Evolutionary conservation across 805 yeast species (phyloP).

Genomic region (Metschnikowia chrysomelidarum): DNA sequence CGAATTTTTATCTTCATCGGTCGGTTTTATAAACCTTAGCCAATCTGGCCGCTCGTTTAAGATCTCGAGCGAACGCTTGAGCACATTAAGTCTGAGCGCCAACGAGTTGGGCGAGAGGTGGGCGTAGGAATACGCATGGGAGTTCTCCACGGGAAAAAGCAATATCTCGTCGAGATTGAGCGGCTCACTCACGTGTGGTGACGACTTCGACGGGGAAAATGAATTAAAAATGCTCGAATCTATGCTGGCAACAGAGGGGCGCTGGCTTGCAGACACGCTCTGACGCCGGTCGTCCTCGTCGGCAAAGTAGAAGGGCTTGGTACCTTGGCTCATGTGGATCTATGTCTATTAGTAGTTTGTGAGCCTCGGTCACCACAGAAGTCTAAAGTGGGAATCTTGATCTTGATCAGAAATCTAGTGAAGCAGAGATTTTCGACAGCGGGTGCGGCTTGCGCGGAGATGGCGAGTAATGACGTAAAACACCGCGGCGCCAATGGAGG

Average conservation of each 20-base stretch:
- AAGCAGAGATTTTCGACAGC: no score
- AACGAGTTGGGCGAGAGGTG: conserved; percentile 77
- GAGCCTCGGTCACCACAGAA: no score
- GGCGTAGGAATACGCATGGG: conserved; percentile 84
- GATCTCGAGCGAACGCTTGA: conserved; percentile 74
- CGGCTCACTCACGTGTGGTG: conserved; percentile 11
- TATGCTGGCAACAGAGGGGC: neutral
- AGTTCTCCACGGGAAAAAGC: conserved; percentile 71
- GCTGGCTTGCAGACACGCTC: neutral
- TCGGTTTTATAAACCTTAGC: conserved; percentile 22
- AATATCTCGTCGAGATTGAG: conserved; percentile 40
- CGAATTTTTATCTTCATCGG: conserved; percentile 12
- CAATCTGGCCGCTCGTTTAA: conserved; percentile 61
- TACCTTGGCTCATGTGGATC: no score
- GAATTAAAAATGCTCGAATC: neutral
- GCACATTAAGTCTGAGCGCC: conserved; percentile 69
- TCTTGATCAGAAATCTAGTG: no score
- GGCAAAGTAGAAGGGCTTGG: conserved; percentile 14
- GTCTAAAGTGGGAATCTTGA: no score
- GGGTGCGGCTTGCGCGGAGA: no score
- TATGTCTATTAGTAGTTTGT: no score
- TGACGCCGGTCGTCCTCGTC: conserved; percentile 15
- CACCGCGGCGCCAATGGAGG: no score
- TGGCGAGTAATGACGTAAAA: no score
- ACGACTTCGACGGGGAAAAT: conserved; percentile 2